Evolutionary conservation across 257 asterid genomes (phyloP).

Genomic region (Nicotiana tomentosiformis): DNA sequence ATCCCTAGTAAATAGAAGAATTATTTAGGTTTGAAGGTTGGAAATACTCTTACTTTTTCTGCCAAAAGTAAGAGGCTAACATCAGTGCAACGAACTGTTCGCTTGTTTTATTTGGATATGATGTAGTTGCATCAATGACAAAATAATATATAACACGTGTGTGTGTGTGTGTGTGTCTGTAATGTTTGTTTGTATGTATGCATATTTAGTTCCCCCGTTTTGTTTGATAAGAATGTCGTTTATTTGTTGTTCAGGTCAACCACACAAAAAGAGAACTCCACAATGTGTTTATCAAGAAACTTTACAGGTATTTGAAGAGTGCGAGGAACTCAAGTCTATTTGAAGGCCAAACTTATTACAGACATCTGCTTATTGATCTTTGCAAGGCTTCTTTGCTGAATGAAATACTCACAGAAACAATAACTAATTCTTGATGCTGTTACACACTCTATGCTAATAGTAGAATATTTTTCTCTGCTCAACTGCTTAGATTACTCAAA

Average conservation of each 20-base stretch:
- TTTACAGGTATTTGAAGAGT: constrained; percentile 56
- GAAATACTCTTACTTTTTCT: background rate
- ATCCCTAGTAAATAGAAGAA: too few relatives aligned
- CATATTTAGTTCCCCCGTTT: background rate
- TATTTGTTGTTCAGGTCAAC: constrained; percentile 52
- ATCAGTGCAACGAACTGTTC: background rate
- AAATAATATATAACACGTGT: background rate
- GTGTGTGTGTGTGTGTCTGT: background rate
- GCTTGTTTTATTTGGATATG: background rate
- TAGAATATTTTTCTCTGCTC: background rate
- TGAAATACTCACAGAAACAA: background rate
- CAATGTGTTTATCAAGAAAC: constrained; percentile 59
- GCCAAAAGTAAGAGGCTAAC: background rate
- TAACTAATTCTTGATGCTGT: background rate
- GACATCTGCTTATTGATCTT: background rate
- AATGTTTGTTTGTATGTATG: background rate
- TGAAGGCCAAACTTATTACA: background rate
- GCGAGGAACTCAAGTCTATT: background rate
- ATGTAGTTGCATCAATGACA: background rate
- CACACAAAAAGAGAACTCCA: constrained; percentile 94
- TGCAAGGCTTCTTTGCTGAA: background rate
- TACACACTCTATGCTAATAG: background rate
- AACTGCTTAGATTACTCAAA: background rate
- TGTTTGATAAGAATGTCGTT: constrained; percentile 4
- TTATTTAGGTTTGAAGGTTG: background rate